Evolutionary conservation across 2,329 filamentous ascomycete genomes (phyloP), one percentile per base, ranked within the genome.

Genomic region (Anisogramma anomala): DNA sequence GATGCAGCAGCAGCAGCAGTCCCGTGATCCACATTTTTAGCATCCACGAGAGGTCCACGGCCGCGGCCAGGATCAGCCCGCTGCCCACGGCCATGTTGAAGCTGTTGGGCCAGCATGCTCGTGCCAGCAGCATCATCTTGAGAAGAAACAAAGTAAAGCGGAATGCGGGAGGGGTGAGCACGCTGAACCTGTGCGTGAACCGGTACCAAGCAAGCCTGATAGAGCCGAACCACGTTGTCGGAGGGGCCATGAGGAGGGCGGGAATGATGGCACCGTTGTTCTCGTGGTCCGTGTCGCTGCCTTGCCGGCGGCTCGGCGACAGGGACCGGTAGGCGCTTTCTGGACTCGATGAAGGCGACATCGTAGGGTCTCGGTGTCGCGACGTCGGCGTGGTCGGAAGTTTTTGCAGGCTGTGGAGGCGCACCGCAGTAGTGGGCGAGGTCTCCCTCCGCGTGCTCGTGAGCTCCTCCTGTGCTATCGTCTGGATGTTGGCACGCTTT

Each of bases 41-140:
- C 11, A 17, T 33, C 45, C 45, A 47, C 17, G 45, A 26, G n/a
- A 79, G 56, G 42, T 88, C 84, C 10, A 86, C 51, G 1, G 72
- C 75, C 7, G 84, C 85, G 6, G 89, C 58, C 3, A 72, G 60
- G 4, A 93, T 62, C 2, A 94, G 63, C 3, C 82, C 77, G 49
- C 81, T 78, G 4, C 77, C 67, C 4, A 87, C 61, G 57, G 72
- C 72, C 6, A 75, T 65, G 33, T 72, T 79, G n/a, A 75, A 68
- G 32, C 77, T 76, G 43, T 79, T 78, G 0, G 86, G 86, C 56
- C 76, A 77, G 57, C 87, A 94, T 1, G 80, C 73, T 34, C 71
- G 68, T 3, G 72, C 68, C 8, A 91, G 60, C 0, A 76, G 75
- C 10, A 71, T 61, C 7, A 87, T 61, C 58, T 94, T 94, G 36